Evolutionary conservation across 1,284 basidiomycete genomes (phyloP).

Genomic region (Singerocomus rubriflavus): DNA sequence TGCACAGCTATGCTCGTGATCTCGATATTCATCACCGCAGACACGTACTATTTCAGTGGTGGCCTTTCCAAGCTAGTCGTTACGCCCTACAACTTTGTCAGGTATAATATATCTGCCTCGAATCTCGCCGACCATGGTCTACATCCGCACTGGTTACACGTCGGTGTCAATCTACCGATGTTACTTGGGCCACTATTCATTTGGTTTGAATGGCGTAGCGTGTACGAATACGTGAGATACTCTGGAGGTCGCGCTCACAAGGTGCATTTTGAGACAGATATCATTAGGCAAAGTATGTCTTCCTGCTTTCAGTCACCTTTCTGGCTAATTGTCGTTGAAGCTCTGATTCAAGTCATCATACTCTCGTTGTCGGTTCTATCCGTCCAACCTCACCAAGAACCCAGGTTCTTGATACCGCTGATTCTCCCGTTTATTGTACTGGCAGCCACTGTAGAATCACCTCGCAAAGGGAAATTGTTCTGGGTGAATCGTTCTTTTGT

Average conservation of each 20-base stretch:
- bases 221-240: conserved; percentile 6
- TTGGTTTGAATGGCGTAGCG: conserved; percentile 16
- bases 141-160: conserved; percentile 41
- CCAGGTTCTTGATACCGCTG: conserved; percentile 40
- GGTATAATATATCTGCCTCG: conserved; percentile 36
- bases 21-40: conserved; percentile 24
- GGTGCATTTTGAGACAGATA: conserved; percentile 12
- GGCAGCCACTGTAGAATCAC: conserved; percentile 25
- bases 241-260: conserved; percentile 2
- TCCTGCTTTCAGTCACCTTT: not conserved
- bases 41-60: conserved; percentile 35
- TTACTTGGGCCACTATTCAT: conserved; percentile 36
- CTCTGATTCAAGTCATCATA: conserved; percentile 31
- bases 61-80: conserved; percentile 23
- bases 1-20: conserved; percentile 18
- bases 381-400: conserved; percentile 40
- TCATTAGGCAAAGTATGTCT: conserved; percentile 23
- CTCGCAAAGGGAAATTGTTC: conserved; percentile 32
- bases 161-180: conserved; percentile 40
- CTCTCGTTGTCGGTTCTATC: conserved; percentile 34
- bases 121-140: conserved; percentile 41
- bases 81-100: conserved; percentile 40
- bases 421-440: conserved; percentile 35
- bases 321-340: conserved; percentile 22
- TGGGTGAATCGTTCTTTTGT: conserved; percentile 29